Base-by-base conservation (phyloP, 306 rosid species). In the Luffa aegyptiaca region DNA sequence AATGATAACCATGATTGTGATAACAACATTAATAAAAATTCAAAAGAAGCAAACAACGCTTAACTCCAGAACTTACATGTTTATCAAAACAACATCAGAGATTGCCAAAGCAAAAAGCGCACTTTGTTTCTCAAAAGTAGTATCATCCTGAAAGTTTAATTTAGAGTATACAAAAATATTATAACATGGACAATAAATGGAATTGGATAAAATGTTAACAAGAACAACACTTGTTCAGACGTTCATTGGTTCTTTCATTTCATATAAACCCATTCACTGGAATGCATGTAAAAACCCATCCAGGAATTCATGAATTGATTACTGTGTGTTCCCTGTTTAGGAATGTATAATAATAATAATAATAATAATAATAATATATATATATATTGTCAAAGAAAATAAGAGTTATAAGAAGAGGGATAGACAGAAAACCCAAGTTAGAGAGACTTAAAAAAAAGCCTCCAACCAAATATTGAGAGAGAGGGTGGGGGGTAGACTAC, bases 51-150 rank as follows among this genome's bases (percentile, higher is more conserved):
- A 62, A 80, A 21, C 8, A 33, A 52, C 1, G 8, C n/a, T 49
- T 13, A 48, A 31, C 45, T 52, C 61, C 84, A 77, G 68, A 89
- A 82, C 97, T 87, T 89, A 92, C 97, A 95, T 91, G 79, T 95
- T 95, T 86, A 92, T 90, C 83, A 95, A 85, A 59, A 91, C 92
- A 80, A 91, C 86, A 85, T 95, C 97, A 5, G 97, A 89, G 84
- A 95, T n/a, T 13, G 98, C 92, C 85, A 92, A 79, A 71, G 97
- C 92, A 87, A 92, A 92, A 20, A 92, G 89, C 49, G 98, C 98
- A 70, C 97, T 95, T 81, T 92, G 98, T 78, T 92, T 95, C 90
- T 95, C 98, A n/a, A 95, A 95, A 63, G 97, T 64, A 52, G 98
- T 92, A 84, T 95, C 98, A 84, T 92, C 97, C 98, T 95, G 93